phyloP scores from a whole-genome alignment of 1,284 basidiomycete species.

The Fomitopsis betulina region DNA sequence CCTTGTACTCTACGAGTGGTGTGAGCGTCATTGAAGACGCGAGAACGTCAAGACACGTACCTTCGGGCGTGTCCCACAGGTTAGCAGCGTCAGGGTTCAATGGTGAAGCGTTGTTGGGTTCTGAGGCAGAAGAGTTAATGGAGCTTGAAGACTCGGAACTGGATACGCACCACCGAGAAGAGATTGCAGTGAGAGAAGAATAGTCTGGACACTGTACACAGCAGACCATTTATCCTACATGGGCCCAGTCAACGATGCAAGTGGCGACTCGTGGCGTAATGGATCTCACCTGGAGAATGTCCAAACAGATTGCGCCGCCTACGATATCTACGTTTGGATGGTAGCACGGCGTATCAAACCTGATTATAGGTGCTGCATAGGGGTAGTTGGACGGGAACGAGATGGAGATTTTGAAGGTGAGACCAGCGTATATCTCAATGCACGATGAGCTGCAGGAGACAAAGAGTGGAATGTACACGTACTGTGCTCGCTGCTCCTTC shows the following conservation, averaged over 20 bases:
- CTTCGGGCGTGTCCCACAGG: conserved; percentile 66
- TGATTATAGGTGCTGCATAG: conserved; percentile 75
- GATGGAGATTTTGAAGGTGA: conserved; percentile 77
- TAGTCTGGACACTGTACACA: conserved; percentile 84
- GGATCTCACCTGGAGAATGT: conserved; percentile 66
- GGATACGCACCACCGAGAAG: conserved; percentile 68
- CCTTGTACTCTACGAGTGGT: conserved; percentile 54
- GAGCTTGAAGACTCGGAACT: conserved; percentile 1
- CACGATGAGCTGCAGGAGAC: conserved; percentile 5
- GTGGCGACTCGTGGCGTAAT: not conserved
- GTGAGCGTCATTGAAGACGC: not conserved
- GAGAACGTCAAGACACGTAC: conserved; percentile 32
- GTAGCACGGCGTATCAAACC: conserved; percentile 80
- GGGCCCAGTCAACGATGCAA: not conserved
- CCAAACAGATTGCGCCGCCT: conserved; percentile 79
- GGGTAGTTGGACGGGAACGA: conserved; percentile 82
- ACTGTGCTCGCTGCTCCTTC: conserved; percentile 76
- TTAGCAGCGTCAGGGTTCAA: conserved; percentile 79
- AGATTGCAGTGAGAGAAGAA: conserved; percentile 82
- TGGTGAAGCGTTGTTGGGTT: conserved; percentile 87
- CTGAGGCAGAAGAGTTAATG: conserved; percentile 31
- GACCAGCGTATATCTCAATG: conserved; percentile 65
- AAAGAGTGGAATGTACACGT: conserved; percentile 20
- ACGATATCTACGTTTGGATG: conserved; percentile 83
- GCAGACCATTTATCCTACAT: conserved; percentile 86